phyloP scores from a whole-genome alignment of 2,329 filamentous ascomycete species.

The Nemania sp. region DNA sequence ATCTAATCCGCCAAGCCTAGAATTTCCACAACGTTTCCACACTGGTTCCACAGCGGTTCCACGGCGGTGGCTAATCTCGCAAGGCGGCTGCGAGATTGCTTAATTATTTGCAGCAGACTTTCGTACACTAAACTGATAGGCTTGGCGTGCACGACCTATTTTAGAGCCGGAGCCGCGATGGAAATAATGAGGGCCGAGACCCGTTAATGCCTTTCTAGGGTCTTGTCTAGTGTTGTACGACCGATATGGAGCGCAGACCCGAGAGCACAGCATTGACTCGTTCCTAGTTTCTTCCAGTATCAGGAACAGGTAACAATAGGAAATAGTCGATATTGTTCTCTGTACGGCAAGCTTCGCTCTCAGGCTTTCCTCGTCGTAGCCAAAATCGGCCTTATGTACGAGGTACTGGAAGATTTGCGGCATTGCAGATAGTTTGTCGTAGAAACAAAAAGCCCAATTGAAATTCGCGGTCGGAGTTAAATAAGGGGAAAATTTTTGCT shows the following conservation, averaged over 20 bases:
- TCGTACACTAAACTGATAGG: neutral
- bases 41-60: neutral
- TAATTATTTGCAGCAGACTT: neutral
- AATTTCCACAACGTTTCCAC: constrained; percentile 1
- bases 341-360: no score
- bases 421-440: no score
- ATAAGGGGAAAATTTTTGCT: no score
- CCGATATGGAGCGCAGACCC: neutral
- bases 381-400: no score
- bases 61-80: constrained; percentile 16
- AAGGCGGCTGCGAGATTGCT: constrained; percentile 24
- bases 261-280: constrained; percentile 1
- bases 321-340: no score
- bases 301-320: neutral
- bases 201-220: neutral
- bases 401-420: no score
- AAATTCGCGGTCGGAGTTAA: no score
- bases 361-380: no score
- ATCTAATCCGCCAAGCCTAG: constrained; percentile 13
- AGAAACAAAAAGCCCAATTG: no score
- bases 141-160: constrained; percentile 19
- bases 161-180: constrained; percentile 11
- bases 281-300: neutral
- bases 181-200: constrained; percentile 17
- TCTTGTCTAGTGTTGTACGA: constrained; percentile 8